Conservation (phyloP, 257 asterid species). For the Nicotiana paniculata region DNA sequence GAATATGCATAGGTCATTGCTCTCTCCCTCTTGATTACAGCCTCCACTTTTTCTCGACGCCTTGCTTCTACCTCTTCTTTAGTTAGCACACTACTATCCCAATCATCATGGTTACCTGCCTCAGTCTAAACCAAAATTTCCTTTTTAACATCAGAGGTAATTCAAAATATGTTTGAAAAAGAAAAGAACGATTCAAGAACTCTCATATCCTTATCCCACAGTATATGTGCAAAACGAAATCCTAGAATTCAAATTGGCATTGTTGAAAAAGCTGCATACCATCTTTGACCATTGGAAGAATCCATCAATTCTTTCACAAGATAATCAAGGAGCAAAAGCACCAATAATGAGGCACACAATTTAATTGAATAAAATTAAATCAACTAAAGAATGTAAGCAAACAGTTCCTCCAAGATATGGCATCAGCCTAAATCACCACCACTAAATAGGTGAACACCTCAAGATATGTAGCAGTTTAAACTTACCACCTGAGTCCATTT, state of each 20-base stretch:
- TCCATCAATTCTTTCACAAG: neutral
- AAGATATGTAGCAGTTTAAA: slow-evolving; percentile 1
- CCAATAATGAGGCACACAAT: neutral
- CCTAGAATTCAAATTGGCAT: neutral
- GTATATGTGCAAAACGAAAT: neutral
- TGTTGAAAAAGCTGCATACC: neutral
- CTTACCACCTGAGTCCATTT: slow-evolving; percentile 65
- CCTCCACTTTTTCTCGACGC: slow-evolving; percentile 66
- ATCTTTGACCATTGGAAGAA: slow-evolving; percentile 1
- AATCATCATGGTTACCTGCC: slow-evolving; percentile 49
- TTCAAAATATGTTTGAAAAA: neutral
- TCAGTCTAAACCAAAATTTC: slow-evolving; percentile 37
- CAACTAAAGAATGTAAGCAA: neutral
- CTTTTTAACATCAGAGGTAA: neutral
- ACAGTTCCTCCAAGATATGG: neutral
- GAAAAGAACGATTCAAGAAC: neutral
- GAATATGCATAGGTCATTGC: slow-evolving; percentile 90
- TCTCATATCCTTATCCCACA: neutral
- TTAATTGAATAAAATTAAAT: neutral
- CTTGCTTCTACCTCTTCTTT: slow-evolving; percentile 76
- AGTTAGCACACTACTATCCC: slow-evolving; percentile 80
- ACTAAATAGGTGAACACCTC: neutral
- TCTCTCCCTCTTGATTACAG: slow-evolving; percentile 80
- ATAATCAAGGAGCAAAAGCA: neutral
- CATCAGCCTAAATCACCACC: neutral